These are phyloP conservation scores for Flagelloscypha sp. DNA, from an alignment of 768 basidiomycete species.

Conservation along the genomic window DNA sequence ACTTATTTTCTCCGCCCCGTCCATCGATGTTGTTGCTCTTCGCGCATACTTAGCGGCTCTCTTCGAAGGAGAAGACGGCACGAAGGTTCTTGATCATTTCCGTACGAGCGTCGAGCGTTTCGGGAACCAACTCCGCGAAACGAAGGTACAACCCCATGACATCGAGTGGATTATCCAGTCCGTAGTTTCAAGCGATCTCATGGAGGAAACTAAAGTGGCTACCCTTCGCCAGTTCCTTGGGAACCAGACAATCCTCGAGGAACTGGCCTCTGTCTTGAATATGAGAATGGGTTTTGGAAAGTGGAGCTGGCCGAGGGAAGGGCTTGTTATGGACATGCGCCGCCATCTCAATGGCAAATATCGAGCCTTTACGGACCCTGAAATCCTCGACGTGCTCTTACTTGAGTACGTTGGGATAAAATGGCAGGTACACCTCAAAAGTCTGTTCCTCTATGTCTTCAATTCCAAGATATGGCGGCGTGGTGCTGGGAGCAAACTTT, in stretches of 20 bases:
- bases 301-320: slow-evolving; percentile 38
- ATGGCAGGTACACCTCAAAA: slow-evolving; percentile 24
- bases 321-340: slow-evolving; percentile 34
- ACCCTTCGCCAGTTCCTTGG: slow-evolving; percentile 34
- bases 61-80: slow-evolving; percentile 26
- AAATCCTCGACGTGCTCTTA: slow-evolving; percentile 37
- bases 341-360: slow-evolving; percentile 43
- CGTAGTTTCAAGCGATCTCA: slow-evolving; percentile 26
- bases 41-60: slow-evolving; percentile 27
- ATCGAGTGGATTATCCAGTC: slow-evolving; percentile 26
- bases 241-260: slow-evolving; percentile 29
- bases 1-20: slow-evolving; percentile 31
- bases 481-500: slow-evolving; percentile 10
- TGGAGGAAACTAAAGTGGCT: slow-evolving; percentile 31
- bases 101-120: slow-evolving; percentile 22
- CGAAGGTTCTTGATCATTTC: slow-evolving; percentile 20
- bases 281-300: slow-evolving; percentile 35
- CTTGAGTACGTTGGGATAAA: slow-evolving; percentile 35
- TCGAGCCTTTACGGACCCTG: slow-evolving; percentile 39
- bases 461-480: slow-evolving; percentile 30
- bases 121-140: slow-evolving; percentile 18
- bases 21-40: slow-evolving; percentile 24
- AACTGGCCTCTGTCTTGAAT: slow-evolving; percentile 35
- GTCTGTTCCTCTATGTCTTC: slow-evolving; percentile 21
- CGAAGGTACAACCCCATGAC: slow-evolving; percentile 17